Conservation (phyloP, 139 green algal species). For the Desmodesmus armatus region DNA sequence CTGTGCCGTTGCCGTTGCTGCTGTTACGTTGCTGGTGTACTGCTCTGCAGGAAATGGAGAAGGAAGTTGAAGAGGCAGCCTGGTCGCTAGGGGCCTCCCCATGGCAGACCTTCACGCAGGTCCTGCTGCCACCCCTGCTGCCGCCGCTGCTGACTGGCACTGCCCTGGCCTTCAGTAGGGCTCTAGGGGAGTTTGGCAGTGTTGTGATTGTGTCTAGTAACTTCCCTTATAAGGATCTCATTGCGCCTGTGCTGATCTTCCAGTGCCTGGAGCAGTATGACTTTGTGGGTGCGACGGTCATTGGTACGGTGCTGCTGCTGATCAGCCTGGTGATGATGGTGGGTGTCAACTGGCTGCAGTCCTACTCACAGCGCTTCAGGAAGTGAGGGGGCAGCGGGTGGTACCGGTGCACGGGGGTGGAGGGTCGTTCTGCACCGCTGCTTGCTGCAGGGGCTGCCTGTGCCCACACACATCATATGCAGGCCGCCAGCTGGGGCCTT, state of each 20-base stretch:
- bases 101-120: conserved; percentile 71
- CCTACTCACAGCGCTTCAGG: conserved; percentile 48
- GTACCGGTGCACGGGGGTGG: too few relatives aligned
- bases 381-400: too few relatives aligned
- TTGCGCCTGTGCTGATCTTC: conserved; percentile 84
- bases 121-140: conserved; percentile 75
- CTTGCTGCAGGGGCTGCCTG: too few relatives aligned
- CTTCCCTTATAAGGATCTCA: conserved; percentile 82
- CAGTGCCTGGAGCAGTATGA: conserved; percentile 88
- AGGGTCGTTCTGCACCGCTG: too few relatives aligned
- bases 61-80: conserved; percentile 73
- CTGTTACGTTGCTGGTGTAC: neutral
- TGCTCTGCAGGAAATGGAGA: conserved; percentile 66
- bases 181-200: conserved; percentile 79
- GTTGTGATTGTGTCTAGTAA: conserved; percentile 83
- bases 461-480: too few relatives aligned
- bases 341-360: conserved; percentile 70
- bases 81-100: conserved; percentile 76
- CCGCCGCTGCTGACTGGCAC: conserved; percentile 76
- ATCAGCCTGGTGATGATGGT: conserved; percentile 75
- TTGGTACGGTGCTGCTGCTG: conserved; percentile 78
- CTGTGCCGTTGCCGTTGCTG: neutral
- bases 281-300: conserved; percentile 76
- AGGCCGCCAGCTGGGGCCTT: too few relatives aligned
- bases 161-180: conserved; percentile 77